Evolutionary conservation across 768 basidiomycete genomes (phyloP).

Genomic region (Boletus subcaerulescens): DNA sequence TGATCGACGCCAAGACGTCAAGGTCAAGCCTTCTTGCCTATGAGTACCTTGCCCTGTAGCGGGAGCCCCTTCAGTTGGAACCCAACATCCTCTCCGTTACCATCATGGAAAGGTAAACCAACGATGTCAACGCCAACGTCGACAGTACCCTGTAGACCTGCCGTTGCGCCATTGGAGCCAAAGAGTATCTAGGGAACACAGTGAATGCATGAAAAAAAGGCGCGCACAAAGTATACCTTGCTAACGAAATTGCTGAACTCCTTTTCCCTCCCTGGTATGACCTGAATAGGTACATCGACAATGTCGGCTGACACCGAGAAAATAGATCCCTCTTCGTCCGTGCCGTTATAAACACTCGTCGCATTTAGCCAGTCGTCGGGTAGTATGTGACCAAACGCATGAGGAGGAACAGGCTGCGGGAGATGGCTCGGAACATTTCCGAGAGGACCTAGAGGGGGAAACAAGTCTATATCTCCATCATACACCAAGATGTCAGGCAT

Average conservation of each 20-base stretch:
- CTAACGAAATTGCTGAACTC: conserved; percentile 73
- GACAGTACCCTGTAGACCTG: conserved; percentile 63
- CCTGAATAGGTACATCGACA: conserved; percentile 70
- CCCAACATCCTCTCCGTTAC: conserved; percentile 36
- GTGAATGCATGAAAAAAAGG: conserved; percentile 1
- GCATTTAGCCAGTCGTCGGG: conserved; percentile 67
- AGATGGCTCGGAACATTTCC: conserved; percentile 44
- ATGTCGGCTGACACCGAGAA: conserved; percentile 64
- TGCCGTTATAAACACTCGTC: conserved; percentile 39
- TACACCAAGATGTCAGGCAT: conserved; percentile 77
- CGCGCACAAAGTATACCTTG: conserved; percentile 49
- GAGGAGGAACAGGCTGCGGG: conserved; percentile 64
- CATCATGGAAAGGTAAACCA: conserved; percentile 55
- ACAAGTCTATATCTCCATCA: conserved; percentile 59
- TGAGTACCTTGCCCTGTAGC: conserved; percentile 60
- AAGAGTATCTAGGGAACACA: conserved; percentile 57
- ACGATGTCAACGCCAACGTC: conserved; percentile 57
- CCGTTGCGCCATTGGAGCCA: conserved; percentile 58
- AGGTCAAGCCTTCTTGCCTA: conserved; percentile 52
- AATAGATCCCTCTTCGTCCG: conserved; percentile 49
- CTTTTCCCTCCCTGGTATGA: conserved; percentile 73
- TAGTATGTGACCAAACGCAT: conserved; percentile 73
- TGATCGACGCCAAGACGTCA: not conserved
- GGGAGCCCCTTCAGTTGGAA: conserved; percentile 64
- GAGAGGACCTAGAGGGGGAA: conserved; percentile 1